Conservation (phyloP, 306 rosid species). For the Cicer chorassanicum region DNA sequence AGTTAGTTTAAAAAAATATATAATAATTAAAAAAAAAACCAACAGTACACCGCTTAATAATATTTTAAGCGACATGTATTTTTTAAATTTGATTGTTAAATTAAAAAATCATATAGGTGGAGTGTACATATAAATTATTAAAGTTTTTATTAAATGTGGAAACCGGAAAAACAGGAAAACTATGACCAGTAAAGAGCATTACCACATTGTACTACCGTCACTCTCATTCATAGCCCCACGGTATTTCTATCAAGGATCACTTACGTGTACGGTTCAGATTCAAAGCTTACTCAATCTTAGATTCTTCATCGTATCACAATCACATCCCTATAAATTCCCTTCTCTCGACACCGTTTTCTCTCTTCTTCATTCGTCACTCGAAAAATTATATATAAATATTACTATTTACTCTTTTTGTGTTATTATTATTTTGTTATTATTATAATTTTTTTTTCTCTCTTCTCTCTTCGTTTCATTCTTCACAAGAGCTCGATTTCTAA, state of each 20-base stretch:
- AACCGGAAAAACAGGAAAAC: background rate
- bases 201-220: slow-evolving; percentile 34
- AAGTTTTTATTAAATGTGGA: too few relatives aligned
- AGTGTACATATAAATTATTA: too few relatives aligned
- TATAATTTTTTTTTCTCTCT: background rate
- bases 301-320: background rate
- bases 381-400: background rate
- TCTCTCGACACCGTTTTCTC: background rate
- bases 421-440: background rate
- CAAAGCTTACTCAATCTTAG: slow-evolving; percentile 39
- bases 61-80: too few relatives aligned
- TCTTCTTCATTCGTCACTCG: background rate
- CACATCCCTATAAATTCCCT: slow-evolving; percentile 42
- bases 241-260: slow-evolving; percentile 50
- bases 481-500: background rate
- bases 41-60: too few relatives aligned
- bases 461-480: background rate
- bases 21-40: too few relatives aligned
- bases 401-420: background rate
- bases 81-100: too few relatives aligned
- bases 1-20: too few relatives aligned
- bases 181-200: background rate
- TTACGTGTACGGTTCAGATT: slow-evolving; percentile 86
- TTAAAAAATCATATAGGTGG: too few relatives aligned
- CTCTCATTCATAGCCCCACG: slow-evolving; percentile 41